Percentiles rank a stretch among this genome's conserved stretches.
Evolutionary conservation across 495 filamentous ascomycete species (phyloP).

Genomic region (Friedmanniomyces endolithicus): DNA sequence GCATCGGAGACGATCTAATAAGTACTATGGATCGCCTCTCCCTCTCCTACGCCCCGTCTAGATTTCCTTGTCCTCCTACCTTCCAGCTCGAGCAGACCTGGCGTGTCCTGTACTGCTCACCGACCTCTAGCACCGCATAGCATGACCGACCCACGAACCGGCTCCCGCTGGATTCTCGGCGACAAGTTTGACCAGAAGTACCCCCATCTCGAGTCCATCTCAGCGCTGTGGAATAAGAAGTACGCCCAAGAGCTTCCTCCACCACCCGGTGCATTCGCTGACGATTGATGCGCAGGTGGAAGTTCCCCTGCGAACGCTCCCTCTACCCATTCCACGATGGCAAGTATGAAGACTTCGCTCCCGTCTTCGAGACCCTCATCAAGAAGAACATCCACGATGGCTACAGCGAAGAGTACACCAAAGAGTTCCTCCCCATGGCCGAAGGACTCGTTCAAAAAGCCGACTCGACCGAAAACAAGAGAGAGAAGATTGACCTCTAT

Average conservation of each 20-base stretch:
- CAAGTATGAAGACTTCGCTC: slow-evolving; percentile 54
- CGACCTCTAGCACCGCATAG: neutral
- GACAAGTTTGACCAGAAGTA: slow-evolving; percentile 21
- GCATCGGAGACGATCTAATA: too few relatives aligned
- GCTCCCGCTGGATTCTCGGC: slow-evolving; percentile 21
- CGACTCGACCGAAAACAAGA: slow-evolving; percentile 28
- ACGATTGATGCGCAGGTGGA: slow-evolving; percentile 36
- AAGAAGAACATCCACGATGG: slow-evolving; percentile 49
- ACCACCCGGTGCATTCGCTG: neutral
- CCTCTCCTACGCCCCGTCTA: neutral
- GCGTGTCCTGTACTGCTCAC: too few relatives aligned
- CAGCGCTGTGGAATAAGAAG: slow-evolving; percentile 61
- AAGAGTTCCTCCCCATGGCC: slow-evolving; percentile 47
- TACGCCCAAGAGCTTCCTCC: neutral
- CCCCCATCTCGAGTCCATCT: slow-evolving; percentile 51
- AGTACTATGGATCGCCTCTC: too few relatives aligned
- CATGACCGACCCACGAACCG: slow-evolving; percentile 20
- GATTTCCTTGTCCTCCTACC: too few relatives aligned
- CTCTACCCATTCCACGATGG: slow-evolving; percentile 52
- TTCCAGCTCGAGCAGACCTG: too few relatives aligned
- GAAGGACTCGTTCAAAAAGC: slow-evolving; percentile 39
- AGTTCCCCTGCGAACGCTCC: slow-evolving; percentile 34
- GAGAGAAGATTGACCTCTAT: slow-evolving; percentile 46
- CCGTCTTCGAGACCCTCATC: slow-evolving; percentile 54
- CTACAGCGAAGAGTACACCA: slow-evolving; percentile 49